Evolutionary conservation across 495 filamentous ascomycete genomes (phyloP), one percentile per base, ranked within the genome.

Genomic region (Penicillium longicatenatum): DNA sequence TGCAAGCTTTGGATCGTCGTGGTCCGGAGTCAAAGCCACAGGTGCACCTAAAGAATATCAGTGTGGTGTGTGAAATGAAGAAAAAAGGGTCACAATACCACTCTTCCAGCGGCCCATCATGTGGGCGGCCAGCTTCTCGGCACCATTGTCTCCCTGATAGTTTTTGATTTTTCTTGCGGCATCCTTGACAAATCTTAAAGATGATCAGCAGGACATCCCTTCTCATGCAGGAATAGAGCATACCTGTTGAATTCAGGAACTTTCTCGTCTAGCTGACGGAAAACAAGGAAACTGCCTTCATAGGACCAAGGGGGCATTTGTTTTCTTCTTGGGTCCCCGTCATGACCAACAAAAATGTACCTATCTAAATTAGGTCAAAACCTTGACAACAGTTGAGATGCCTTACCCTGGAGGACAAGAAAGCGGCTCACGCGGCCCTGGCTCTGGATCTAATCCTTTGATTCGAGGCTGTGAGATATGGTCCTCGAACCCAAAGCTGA

Each of bases 31-130:
- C 4, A 61, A 50, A 7, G 54, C 56, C 33, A 63, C 53, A 5
- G 63, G 58, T 5, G 58, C 35, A 1, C 55, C 57, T 62, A 46
- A 17, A 45, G 24, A 45, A 10, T 22, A 24, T n/a, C 19, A 53
- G 20, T 14, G 41, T 48, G 46, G 7, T 7, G 29, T 20, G 19
- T 47, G 30, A 31, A 14, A 39, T 9, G 30, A 24, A 9, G 6
- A 12, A 11, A 14, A 21, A 1, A 17, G 12, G 33, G 20, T 12
- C 33, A 31, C 19, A 11, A 19, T 48, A 75, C 73, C 73, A 21
- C 60, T 75, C 56, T 66, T 70, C 73, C 73, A 75, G 50, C 71
- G 49, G 12, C 73, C 73, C 59, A 75, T 70, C 49, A 75, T 29
- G 35, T 67, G 63, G n/a, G 65, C 70, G n/a, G 45, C 62, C 30